Evolutionary conservation across 148 eudicot species (phyloP), one percentile per base, ranked within the genome.

Genomic region (Fagopyrum tataricum): DNA sequence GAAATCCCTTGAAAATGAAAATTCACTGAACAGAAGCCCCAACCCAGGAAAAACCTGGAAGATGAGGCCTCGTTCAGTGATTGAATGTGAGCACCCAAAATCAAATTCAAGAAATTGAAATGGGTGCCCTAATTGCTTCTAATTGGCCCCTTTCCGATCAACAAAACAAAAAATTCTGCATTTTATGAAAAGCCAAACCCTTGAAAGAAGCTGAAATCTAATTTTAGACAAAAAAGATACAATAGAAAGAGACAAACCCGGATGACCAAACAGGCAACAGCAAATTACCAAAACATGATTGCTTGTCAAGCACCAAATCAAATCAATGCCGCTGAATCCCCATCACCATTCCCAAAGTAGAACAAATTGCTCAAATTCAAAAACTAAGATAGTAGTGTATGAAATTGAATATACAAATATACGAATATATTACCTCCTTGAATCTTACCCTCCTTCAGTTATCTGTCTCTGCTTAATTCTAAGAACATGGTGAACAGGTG

Each of bases 241-340:
- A 49, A 49, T 52, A 59, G 78, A 75, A 66, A 37, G 74, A 81
- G 84, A 75, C 76, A 82, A 85, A 73, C 80, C 83, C 84, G 78
- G 84, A 84, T 75, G 79, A 75, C 78, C 78, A 74, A 73, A 53
- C 80, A 70, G 69, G 20, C n/a, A 43, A 64, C 44, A 52, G 10
- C 77, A 61, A 51, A 72, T 51, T 26, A 41, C 9, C 31, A 71
- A 67, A 44, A 46, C 26, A 31, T 37, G 43, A 4, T 64, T 64
- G 43, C 44, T 64, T 64, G 69, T 37, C 1, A 64, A 64, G 44
- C 69, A 37, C 69, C 69, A 64, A 64, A 64, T 64, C 69, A 64
- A 64, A 64, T 31, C 66, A 59, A 59, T 59, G 66, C 11, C 66
- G 40, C 66, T 59, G 15, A 9, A 59, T 23, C 9, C 69, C 69